Conservation (phyloP, 2,329 filamentous ascomycete genomes). For the Aspergillus glaucus region DNA sequence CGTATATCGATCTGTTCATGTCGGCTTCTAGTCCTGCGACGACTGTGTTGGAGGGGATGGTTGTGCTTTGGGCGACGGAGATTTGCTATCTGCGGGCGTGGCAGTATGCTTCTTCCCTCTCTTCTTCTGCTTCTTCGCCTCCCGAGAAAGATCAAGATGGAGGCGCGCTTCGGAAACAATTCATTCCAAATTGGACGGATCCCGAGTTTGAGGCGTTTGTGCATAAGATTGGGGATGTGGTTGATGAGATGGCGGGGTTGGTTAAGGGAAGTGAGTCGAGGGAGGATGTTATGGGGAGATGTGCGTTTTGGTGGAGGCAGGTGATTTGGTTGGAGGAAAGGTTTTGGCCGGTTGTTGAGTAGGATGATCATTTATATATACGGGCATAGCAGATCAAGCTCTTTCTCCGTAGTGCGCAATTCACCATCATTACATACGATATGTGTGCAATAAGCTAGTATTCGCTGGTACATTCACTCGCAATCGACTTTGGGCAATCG, state of each 20-base stretch:
- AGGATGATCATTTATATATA: not conserved
- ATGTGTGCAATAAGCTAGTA: too few species aligned
- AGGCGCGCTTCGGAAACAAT: constrained; percentile 56
- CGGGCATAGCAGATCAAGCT: too few species aligned
- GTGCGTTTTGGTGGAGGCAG: constrained; percentile 44
- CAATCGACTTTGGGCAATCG: too few species aligned
- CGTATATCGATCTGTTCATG: constrained; percentile 55
- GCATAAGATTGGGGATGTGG: constrained; percentile 46
- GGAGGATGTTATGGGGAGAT: constrained; percentile 37
- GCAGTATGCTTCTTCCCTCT: constrained; percentile 34
- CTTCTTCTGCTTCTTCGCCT: not conserved
- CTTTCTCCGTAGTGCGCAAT: too few species aligned
- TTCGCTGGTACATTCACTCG: too few species aligned
- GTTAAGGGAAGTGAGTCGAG: constrained; percentile 31
- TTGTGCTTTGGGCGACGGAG: constrained; percentile 74
- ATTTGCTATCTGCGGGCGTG: constrained; percentile 57
- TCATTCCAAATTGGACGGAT: constrained; percentile 65
- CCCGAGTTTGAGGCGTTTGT: constrained; percentile 57
- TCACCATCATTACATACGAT: too few species aligned
- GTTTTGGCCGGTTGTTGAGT: constrained; percentile 50
- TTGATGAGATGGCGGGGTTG: constrained; percentile 49
- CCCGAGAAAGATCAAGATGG: constrained; percentile 53
- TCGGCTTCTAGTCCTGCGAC: constrained; percentile 47
- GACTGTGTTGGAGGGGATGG: constrained; percentile 59
- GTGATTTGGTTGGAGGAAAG: constrained; percentile 50